Conservation (phyloP, 2,329 filamentous ascomycete genomes). For the Didymella keratinophila region DNA sequence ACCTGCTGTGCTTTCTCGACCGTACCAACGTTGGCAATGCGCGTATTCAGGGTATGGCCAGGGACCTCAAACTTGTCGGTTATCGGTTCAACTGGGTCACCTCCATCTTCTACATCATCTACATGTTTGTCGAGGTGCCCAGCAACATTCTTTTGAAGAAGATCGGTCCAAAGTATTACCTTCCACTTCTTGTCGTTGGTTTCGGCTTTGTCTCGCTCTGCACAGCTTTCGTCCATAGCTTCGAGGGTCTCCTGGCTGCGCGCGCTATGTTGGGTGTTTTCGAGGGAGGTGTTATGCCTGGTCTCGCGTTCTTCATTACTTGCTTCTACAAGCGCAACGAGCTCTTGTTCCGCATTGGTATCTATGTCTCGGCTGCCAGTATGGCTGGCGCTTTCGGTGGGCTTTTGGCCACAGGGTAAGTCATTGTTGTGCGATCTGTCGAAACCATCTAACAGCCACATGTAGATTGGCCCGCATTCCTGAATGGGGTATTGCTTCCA, state of each 20-base stretch:
- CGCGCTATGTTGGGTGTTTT: conserved; percentile 63
- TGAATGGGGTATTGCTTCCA: conserved; percentile 57
- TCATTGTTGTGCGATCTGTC: conserved; percentile 12
- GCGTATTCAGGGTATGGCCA: conserved; percentile 62
- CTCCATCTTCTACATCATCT: conserved; percentile 66
- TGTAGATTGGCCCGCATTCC: conserved; percentile 55
- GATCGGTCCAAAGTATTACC: conserved; percentile 61
- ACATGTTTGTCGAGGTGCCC: conserved; percentile 64
- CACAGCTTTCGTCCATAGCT: conserved; percentile 62
- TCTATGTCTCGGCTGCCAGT: conserved; percentile 64
- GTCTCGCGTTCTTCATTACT: conserved; percentile 64
- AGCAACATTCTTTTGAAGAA: conserved; percentile 64
- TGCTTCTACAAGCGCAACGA: conserved; percentile 66
- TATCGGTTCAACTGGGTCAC: conserved; percentile 65
- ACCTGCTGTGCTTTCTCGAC: conserved; percentile 62
- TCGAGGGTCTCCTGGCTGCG: conserved; percentile 56
- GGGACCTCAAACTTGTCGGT: conserved; percentile 59
- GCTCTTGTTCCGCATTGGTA: conserved; percentile 63
- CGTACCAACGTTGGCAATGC: conserved; percentile 62
- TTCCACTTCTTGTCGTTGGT: conserved; percentile 62
- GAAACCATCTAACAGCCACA: conserved; percentile 8
- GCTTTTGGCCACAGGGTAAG: conserved; percentile 61
- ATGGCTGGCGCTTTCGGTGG: conserved; percentile 67
- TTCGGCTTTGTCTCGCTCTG: conserved; percentile 65
- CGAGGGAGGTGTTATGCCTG: conserved; percentile 67